Conservation (phyloP, 2,329 filamentous ascomycete species). For the Hypoxylon sp. region DNA sequence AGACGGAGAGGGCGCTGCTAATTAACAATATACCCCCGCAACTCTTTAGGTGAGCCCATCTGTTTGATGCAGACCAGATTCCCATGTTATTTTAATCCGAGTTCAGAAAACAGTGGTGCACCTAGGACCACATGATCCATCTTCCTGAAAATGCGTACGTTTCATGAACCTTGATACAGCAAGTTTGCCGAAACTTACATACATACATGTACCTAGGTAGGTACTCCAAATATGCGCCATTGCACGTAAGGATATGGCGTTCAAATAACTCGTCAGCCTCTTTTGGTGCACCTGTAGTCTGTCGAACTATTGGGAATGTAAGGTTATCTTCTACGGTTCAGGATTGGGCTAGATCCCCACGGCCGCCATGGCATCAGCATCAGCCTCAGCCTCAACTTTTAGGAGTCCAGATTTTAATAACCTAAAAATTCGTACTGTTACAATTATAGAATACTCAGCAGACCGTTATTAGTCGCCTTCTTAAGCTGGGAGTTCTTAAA, state of each 20-base stretch:
- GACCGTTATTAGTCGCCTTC: neutral
- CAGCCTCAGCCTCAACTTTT: neutral
- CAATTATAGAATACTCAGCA: neutral
- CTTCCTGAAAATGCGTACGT: neutral
- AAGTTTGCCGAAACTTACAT: slow-evolving; percentile 26
- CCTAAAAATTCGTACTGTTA: neutral
- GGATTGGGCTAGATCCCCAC: neutral
- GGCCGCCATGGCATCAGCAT: neutral
- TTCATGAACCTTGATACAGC: slow-evolving; percentile 15
- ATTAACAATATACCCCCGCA: neutral
- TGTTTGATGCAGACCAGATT: neutral
- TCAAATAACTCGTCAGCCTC: neutral
- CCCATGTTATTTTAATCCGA: neutral
- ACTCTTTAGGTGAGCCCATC: neutral
- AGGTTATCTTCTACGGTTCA: neutral
- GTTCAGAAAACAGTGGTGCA: neutral
- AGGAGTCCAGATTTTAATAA: neutral
- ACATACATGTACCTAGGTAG: neutral
- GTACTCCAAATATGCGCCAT: neutral
- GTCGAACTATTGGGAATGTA: neutral
- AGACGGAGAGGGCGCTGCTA: neutral
- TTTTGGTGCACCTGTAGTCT: neutral
- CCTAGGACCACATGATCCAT: neutral
- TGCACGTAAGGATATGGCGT: neutral
- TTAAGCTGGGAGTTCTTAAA: neutral